Conservation (phyloP, 2,329 filamentous ascomycete genomes). For the Fusarium xyrophilum region DNA sequence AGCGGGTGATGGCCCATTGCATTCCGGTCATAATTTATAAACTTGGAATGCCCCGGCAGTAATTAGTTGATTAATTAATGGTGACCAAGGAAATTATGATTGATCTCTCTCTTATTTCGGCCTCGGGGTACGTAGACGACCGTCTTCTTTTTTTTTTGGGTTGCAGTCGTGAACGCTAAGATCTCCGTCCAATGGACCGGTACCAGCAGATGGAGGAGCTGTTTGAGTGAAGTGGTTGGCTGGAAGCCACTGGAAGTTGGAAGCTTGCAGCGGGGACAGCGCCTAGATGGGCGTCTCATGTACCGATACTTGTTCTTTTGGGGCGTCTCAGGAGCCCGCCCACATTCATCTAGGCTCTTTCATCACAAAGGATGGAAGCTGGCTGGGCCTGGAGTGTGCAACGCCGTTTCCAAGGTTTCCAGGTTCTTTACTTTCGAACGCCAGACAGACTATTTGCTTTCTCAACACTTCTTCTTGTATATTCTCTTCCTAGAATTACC, state of each 20-base stretch:
- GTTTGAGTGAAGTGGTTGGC: constrained; percentile 16
- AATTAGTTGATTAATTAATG: not conserved
- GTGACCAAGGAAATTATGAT: constrained; percentile 4
- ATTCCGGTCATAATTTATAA: constrained; percentile 19
- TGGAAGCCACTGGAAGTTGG: constrained; percentile 8
- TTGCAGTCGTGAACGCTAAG: constrained; percentile 17
- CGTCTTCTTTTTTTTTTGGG: not conserved
- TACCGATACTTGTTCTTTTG: constrained; percentile 16
- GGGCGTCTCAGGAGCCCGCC: constrained; percentile 30
- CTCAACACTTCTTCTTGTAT: constrained; percentile 10
- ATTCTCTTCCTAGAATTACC: not conserved
- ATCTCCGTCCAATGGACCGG: constrained; percentile 19
- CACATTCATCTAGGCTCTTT: constrained; percentile 16
- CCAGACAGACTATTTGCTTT: not conserved
- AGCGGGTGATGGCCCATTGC: constrained; percentile 20
- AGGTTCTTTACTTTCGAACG: constrained; percentile 16
- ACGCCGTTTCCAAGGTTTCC: constrained; percentile 36
- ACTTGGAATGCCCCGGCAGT: constrained; percentile 7
- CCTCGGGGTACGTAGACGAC: not conserved
- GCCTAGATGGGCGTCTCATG: constrained; percentile 18
- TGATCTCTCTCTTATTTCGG: not conserved
- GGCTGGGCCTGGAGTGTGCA: constrained; percentile 16
- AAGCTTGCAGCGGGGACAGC: constrained; percentile 24
- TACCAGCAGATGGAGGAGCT: constrained; percentile 8
- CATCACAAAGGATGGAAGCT: constrained; percentile 23